Evolutionary conservation across 2,329 filamentous ascomycete species (phyloP), one percentile per base, ranked within the genome.

Genomic region (Pezicula neosporulosa): DNA sequence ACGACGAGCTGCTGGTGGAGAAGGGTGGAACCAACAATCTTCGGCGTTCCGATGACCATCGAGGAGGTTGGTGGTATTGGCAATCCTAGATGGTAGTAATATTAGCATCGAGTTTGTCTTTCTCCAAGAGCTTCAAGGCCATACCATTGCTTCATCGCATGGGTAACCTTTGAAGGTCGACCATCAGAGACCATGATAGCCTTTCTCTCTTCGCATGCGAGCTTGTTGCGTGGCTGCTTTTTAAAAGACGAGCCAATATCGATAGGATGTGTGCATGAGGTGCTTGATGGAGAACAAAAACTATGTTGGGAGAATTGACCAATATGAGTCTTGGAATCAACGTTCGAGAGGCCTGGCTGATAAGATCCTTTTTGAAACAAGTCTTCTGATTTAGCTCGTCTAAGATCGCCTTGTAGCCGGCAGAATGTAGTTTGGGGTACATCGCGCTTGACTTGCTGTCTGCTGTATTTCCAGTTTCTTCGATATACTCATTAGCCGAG

Each of bases 1-100:
- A 4, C 57, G 15, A 6, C 39, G 48, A n/a, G 51, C 28, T 28
- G 55, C 35, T 28, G 58, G 59, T n/a, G 61, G 61, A 0, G 44
- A 47, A 6, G 60, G 60, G 44, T 62, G 61, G 18, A 63, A 51
- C 60, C 59, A 61, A 16, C 60, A 63, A 12, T 63, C 60, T 8
- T 50, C 41, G 12, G 60, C 53, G 35, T 52, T 49, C 13, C 51
- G 48, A 18, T 55, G 60, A 3, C 58, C 58, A 45, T 60, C 56
- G 2, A 60, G 50, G 3, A 59, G 51, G 16, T 41, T 39, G 24
- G 56, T 50, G 16, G 52, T 58, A 21, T 50, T 47, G 16, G 44
- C 39, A 21, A 58, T 27, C 59, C 30, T 33, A 13, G 30, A 33
- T 3, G 30, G 9, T 7, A 2, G 7, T 24, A 33, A 33, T 33